Conservation (phyloP, 1,284 basidiomycete species). For the Stygiomarasmius scandens region DNA sequence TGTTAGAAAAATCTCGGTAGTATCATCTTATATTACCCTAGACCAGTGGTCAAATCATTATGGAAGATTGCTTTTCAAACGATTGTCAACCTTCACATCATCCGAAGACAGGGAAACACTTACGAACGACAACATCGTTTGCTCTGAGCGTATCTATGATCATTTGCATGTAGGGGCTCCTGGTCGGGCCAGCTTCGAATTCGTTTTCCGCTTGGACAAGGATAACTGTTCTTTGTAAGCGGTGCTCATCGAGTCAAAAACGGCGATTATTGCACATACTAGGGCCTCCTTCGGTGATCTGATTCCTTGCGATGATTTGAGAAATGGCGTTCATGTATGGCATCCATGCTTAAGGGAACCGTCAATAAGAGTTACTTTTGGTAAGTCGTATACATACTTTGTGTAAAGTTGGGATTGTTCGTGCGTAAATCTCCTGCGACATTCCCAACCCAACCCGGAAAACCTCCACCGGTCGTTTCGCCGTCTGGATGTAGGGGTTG, state of each 20-base stretch:
- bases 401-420: conserved; percentile 48
- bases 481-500: conserved; percentile 34
- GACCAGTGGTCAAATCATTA: conserved; percentile 51
- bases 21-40: no score
- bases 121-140: conserved; percentile 52
- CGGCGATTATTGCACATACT: conserved; percentile 30
- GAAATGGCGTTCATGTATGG: conserved; percentile 56
- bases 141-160: conserved; percentile 48
- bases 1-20: no score
- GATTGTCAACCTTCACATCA: not conserved
- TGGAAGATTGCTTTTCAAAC: conserved; percentile 41
- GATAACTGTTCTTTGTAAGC: conserved; percentile 38
- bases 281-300: conserved; percentile 55
- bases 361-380: no score
- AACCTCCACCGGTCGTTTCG: conserved; percentile 59
- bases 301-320: conserved; percentile 51
- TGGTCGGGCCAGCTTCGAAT: conserved; percentile 44
- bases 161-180: conserved; percentile 52
- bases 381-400: no score
- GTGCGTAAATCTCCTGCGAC: conserved; percentile 49
- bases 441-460: conserved; percentile 57
- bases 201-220: conserved; percentile 64
- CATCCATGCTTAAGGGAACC: conserved; percentile 47
- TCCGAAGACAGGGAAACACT: conserved; percentile 17
- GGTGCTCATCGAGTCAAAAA: not conserved